phyloP scores from a whole-genome alignment of 2,329 filamentous ascomycete genomes.

The Elsinoe australis region DNA sequence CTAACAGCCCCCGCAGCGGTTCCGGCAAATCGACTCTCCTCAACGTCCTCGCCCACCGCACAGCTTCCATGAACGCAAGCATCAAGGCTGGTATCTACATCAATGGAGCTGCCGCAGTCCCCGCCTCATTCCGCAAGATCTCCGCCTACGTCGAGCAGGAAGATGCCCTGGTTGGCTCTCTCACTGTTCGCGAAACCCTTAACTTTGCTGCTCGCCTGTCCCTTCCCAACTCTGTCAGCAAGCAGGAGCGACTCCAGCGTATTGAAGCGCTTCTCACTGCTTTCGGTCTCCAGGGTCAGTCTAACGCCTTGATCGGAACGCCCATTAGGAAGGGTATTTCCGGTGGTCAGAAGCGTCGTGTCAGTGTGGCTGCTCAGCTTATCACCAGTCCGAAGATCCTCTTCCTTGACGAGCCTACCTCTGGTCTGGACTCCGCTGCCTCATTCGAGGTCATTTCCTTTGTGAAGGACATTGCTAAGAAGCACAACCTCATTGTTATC shows the following conservation, averaged over 20 bases:
- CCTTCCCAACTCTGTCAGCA: conserved; percentile 44
- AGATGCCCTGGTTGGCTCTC: conserved; percentile 70
- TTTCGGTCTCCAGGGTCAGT: conserved; percentile 65
- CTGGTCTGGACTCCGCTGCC: conserved; percentile 70
- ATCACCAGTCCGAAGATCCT: conserved; percentile 74
- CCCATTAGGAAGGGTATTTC: conserved; percentile 76
- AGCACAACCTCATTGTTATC: conserved; percentile 66
- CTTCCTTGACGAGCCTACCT: conserved; percentile 79
- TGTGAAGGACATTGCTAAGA: conserved; percentile 57
- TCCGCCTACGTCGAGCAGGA: conserved; percentile 82
- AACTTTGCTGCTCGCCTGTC: conserved; percentile 66
- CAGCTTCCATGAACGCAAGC: conserved; percentile 46
- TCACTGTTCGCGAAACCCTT: conserved; percentile 74
- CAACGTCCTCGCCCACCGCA: conserved; percentile 65
- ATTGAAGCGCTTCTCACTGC: conserved; percentile 60
- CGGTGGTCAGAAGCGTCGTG: conserved; percentile 74
- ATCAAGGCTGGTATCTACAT: conserved; percentile 50
- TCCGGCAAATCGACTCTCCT: conserved; percentile 78
- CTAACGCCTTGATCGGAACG: conserved; percentile 68
- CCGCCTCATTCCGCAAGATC: conserved; percentile 53
- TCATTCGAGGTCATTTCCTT: conserved; percentile 71
- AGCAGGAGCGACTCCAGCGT: conserved; percentile 52
- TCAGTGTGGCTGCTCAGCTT: conserved; percentile 72
- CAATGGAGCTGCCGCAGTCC: conserved; percentile 53
- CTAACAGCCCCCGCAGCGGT: conserved; percentile 31